Evolutionary conservation across 148 eudicot genomes (phyloP).

Genomic region (Vaccinium vitisidaea): DNA sequence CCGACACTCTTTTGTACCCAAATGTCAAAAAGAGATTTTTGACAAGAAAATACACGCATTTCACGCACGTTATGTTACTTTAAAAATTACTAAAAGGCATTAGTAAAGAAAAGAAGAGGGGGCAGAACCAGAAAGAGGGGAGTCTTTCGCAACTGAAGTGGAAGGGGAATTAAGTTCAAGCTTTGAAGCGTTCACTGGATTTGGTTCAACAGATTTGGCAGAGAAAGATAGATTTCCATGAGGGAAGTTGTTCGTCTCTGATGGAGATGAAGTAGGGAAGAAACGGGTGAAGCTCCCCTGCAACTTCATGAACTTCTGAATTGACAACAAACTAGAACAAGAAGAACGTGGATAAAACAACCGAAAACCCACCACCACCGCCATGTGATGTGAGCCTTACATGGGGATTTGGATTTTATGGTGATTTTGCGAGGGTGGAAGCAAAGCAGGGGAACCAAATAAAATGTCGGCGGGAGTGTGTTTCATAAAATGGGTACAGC

Average conservation of each 20-base stretch:
- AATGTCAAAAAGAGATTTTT: not conserved
- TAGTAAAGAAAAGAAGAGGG: not conserved
- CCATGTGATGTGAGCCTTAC: not conserved
- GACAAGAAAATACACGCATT: not conserved
- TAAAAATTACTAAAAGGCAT: too few species aligned
- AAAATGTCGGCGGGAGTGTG: too few species aligned
- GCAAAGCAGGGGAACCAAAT: too few species aligned
- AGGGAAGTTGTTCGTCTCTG: not conserved
- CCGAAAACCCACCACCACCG: not conserved
- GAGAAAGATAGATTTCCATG: not conserved
- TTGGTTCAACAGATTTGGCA: conserved; percentile 9
- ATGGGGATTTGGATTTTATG: not conserved
- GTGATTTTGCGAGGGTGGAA: too few species aligned
- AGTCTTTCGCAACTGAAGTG: not conserved
- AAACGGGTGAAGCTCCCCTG: not conserved
- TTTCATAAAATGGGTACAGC: too few species aligned
- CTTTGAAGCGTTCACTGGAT: not conserved
- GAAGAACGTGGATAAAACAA: not conserved
- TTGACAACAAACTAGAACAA: not conserved
- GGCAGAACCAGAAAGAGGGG: conserved; percentile 10
- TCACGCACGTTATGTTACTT: not conserved
- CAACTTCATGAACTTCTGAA: not conserved
- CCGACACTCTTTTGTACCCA: too few species aligned
- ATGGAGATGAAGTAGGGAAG: not conserved
- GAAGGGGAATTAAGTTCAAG: not conserved